A percentile compares a stretch with the other conserved stretches of the same genome.
Evolutionary conservation across 768 basidiomycete genomes (phyloP).

Genomic region (Lentinula raphanica): DNA sequence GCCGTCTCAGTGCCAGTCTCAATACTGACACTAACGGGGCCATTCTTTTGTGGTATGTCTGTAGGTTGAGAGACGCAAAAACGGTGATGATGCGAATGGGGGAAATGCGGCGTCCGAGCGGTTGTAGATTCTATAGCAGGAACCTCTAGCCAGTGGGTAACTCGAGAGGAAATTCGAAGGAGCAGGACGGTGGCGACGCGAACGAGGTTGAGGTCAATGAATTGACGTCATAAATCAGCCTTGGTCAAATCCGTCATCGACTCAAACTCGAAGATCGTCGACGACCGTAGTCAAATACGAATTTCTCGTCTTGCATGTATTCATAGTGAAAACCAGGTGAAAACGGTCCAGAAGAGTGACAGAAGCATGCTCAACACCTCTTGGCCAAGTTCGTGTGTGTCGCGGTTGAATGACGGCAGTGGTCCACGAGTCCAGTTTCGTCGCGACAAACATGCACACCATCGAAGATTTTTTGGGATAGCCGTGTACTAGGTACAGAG

Average conservation of each 20-base stretch:
- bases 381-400: constrained; percentile 27
- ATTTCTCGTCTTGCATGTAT: too few species aligned
- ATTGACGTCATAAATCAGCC: too few species aligned
- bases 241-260: too few species aligned
- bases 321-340: too few species aligned
- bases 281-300: too few species aligned
- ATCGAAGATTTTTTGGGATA: constrained; percentile 30
- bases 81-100: neutral
- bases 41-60: neutral
- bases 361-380: constrained; percentile 50
- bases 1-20: constrained; percentile 16
- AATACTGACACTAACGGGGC: constrained; percentile 1
- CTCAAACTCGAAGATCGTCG: too few species aligned
- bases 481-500: constrained; percentile 8
- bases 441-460: constrained; percentile 29
- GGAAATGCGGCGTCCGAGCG: neutral
- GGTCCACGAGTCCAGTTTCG: constrained; percentile 18
- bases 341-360: too few species aligned
- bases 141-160: too few species aligned
- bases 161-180: too few species aligned
- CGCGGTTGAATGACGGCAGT: constrained; percentile 9
- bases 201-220: too few species aligned
- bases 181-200: too few species aligned
- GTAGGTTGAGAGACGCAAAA: neutral
- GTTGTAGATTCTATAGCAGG: too few species aligned